These are phyloP conservation scores for Dimocarpus longan DNA, from an alignment of 345 rosid genomes.

Conservation along the genomic window DNA sequence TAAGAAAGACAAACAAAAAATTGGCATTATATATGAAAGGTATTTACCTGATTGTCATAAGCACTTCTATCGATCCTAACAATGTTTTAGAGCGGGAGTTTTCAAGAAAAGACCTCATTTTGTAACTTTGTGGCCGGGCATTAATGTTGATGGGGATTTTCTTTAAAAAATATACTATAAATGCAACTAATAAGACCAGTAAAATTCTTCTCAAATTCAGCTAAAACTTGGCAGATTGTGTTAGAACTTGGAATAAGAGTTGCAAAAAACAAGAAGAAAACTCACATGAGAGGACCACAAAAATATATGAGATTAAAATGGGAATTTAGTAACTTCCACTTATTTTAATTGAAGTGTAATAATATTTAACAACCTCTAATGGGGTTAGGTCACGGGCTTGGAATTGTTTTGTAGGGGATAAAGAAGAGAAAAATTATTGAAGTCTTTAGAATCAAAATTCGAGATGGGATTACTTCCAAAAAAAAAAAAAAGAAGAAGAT, in stretches of 20 bases:
- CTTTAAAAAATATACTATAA: neutral
- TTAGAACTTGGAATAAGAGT: neutral
- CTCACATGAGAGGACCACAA: neutral
- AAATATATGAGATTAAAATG: neutral
- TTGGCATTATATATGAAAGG: constrained; percentile 7
- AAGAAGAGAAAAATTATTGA: no score
- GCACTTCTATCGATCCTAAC: constrained; percentile 24
- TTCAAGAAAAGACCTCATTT: constrained; percentile 23
- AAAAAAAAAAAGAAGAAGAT: no score
- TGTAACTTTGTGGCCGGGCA: constrained; percentile 14
- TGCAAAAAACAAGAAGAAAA: neutral
- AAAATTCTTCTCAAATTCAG: constrained; percentile 21
- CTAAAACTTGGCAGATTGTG: constrained; percentile 15
- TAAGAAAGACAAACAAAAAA: neutral
- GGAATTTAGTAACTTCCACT: neutral
- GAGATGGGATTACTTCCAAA: neutral
- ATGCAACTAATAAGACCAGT: neutral
- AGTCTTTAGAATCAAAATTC: neutral
- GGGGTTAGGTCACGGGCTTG: constrained; percentile 8
- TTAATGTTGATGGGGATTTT: neutral
- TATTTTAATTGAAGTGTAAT: neutral
- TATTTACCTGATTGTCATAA: constrained; percentile 16
- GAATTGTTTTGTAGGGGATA: neutral
- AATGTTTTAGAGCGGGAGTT: constrained; percentile 23
- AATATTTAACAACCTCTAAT: neutral